Conservation (phyloP, 495 filamentous ascomycete genomes). For the Neurospora sp. region DNA sequence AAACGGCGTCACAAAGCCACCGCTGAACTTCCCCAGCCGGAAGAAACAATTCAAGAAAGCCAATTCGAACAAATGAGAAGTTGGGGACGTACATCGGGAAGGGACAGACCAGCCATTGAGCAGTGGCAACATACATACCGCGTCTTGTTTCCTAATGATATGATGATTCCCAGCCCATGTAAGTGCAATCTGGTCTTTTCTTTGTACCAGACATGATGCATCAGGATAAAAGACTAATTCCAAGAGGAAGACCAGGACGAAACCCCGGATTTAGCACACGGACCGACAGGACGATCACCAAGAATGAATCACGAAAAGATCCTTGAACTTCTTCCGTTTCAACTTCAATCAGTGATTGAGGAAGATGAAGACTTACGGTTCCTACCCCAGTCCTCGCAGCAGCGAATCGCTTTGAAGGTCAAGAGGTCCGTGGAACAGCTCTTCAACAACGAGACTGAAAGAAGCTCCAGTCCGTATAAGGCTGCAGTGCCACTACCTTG, state of each 20-base stretch:
- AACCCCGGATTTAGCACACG: background rate
- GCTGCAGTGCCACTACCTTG: background rate
- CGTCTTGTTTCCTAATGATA: background rate
- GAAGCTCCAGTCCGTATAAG: rapidly evolving
- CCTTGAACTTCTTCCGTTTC: background rate
- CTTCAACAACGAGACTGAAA: background rate
- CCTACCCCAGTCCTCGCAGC: background rate
- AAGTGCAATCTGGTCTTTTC: background rate
- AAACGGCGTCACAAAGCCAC: background rate
- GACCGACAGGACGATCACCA: background rate
- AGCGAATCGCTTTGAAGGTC: background rate
- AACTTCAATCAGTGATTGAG: background rate
- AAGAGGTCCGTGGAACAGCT: background rate
- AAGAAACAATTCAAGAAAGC: background rate
- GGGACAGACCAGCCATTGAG: background rate
- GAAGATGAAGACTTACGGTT: background rate
- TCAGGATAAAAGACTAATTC: background rate
- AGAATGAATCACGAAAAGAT: background rate
- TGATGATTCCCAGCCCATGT: background rate
- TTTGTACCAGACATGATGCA: too few species aligned
- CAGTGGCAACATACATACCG: background rate
- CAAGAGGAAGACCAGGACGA: background rate
- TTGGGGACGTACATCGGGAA: background rate
- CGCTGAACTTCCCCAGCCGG: background rate
- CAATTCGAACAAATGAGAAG: background rate